Evolutionary conservation across 2,329 filamentous ascomycete genomes (phyloP).

Genomic region (Fonsecaea nubica): DNA sequence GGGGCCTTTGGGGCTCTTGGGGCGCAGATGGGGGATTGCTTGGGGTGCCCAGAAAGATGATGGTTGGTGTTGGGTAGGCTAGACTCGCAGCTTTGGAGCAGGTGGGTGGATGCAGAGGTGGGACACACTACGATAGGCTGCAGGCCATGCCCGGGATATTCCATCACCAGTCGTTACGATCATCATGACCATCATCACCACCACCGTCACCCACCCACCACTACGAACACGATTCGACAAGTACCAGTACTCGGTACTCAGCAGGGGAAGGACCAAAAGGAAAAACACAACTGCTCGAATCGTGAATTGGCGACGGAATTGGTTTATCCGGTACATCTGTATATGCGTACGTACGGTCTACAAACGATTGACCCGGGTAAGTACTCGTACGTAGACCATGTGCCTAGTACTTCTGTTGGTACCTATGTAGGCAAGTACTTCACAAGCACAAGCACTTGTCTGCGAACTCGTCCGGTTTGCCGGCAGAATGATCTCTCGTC

Average conservation of each 20-base stretch:
- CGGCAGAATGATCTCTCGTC: neutral
- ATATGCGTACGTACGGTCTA: neutral
- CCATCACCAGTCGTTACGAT: neutral
- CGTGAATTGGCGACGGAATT: neutral
- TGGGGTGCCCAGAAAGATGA: neutral
- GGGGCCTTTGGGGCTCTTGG: neutral
- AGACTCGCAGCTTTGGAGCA: neutral
- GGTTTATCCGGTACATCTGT: neutral
- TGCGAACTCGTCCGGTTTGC: neutral
- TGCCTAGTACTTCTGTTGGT: too few relatives aligned
- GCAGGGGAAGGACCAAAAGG: neutral
- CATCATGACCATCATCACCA: constrained; percentile 4
- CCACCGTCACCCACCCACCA: neutral
- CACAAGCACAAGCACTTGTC: neutral
- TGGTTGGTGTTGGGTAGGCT: neutral
- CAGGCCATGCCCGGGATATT: constrained; percentile 6
- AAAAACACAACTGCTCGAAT: neutral
- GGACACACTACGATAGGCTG: constrained; percentile 12
- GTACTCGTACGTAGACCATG: neutral
- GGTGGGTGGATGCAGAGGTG: neutral
- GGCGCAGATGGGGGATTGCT: neutral
- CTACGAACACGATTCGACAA: neutral
- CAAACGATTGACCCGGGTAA: neutral
- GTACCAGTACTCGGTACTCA: too few relatives aligned
- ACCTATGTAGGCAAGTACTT: neutral